These are phyloP conservation scores for Ceratobasidium sp. DNA, from an alignment of 1,284 basidiomycete genomes.

Conservation along the genomic window DNA sequence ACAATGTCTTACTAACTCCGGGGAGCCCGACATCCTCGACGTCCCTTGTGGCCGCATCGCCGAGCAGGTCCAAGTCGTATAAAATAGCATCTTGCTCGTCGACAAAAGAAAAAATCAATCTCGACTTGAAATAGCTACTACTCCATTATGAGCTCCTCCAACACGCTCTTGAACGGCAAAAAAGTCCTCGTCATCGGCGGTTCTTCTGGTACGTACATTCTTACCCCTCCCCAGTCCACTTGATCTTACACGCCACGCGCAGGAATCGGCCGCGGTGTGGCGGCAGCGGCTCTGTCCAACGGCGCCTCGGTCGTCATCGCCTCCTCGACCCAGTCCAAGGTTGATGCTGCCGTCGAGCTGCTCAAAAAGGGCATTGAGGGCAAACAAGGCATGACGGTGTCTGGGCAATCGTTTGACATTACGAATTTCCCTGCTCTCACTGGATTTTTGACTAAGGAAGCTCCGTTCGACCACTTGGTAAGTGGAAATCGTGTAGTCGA, in stretches of 20 bases:
- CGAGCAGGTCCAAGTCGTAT: neutral
- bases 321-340: conserved; percentile 29
- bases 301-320: conserved; percentile 44
- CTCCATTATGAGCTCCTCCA: neutral
- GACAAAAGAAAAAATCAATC: neutral
- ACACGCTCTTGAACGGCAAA: neutral
- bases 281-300: conserved; percentile 22
- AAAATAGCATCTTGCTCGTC: neutral
- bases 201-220: conserved; percentile 17
- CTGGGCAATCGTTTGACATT: conserved; percentile 20
- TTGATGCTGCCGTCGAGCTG: conserved; percentile 33
- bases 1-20: no score
- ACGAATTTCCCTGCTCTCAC: conserved; percentile 16
- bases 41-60: no score
- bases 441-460: conserved; percentile 28
- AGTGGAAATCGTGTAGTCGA: neutral
- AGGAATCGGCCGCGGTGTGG: conserved; percentile 43
- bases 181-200: conserved; percentile 28
- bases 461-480: conserved; percentile 34
- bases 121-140: neutral
- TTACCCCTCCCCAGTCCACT: neutral
- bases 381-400: neutral
- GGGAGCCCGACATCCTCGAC: no score
- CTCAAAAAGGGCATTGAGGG: conserved; percentile 12
- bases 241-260: neutral